Conservation (phyloP, 129 eudicot genomes). For the Ambrosia artemisiifolia region DNA sequence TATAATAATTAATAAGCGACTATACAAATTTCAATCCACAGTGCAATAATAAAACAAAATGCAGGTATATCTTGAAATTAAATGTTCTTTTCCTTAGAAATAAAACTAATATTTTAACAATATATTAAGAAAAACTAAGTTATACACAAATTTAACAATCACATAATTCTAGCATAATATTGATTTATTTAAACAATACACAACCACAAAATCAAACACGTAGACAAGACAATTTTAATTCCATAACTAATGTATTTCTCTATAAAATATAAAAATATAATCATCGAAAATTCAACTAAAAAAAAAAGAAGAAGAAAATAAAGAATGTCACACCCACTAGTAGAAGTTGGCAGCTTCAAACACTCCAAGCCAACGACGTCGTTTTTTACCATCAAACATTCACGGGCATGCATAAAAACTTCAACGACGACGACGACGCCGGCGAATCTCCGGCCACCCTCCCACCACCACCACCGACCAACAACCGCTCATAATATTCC, state of each 20-base stretch:
- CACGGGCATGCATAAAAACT: constrained; percentile 79
- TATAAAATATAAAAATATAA: constrained; percentile 13
- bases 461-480: constrained; percentile 57
- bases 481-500: constrained; percentile 74
- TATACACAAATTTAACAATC: too few relatives aligned
- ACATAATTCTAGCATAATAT: too few relatives aligned
- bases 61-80: too few relatives aligned
- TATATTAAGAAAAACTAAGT: too few relatives aligned
- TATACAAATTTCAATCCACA: too few relatives aligned
- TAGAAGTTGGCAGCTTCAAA: constrained; percentile 3
- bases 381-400: constrained; percentile 32
- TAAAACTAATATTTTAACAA: background rate
- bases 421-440: constrained; percentile 78
- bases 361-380: background rate
- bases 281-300: background rate
- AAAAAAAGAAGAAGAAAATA: background rate
- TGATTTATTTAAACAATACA: background rate
- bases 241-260: constrained; percentile 6
- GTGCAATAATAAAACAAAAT: too few relatives aligned
- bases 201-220: background rate
- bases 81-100: too few relatives aligned
- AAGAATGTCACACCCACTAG: constrained; percentile 31
- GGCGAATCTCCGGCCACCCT: constrained; percentile 40
- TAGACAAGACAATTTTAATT: background rate
- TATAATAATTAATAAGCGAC: too few relatives aligned